Evolutionary conservation across 768 basidiomycete genomes (phyloP).

Genomic region (Lactarius vividus): DNA sequence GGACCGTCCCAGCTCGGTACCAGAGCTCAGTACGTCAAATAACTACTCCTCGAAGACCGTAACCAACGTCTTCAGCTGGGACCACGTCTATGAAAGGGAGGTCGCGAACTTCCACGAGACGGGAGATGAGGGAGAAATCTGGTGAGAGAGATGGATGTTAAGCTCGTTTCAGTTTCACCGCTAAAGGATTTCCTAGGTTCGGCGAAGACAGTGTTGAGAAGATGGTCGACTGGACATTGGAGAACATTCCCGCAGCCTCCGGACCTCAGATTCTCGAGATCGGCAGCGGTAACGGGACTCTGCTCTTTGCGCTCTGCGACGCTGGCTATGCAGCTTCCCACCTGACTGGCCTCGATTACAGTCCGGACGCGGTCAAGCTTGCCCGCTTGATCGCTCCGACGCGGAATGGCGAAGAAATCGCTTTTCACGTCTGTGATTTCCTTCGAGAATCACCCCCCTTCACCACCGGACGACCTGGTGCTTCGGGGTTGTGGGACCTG

Average conservation of each 20-base stretch:
- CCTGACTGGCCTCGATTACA: constrained; percentile 75
- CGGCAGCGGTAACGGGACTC: constrained; percentile 76
- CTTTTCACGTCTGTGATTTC: constrained; percentile 65
- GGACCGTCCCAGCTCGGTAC: constrained; percentile 74
- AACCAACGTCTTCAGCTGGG: constrained; percentile 56
- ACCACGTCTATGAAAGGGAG: constrained; percentile 69
- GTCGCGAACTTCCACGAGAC: constrained; percentile 70
- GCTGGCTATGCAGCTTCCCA: constrained; percentile 55
- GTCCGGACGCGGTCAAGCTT: constrained; percentile 64
- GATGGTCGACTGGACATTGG: constrained; percentile 71
- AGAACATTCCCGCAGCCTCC: constrained; percentile 49
- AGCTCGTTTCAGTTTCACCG: neutral
- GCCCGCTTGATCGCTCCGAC: constrained; percentile 53
- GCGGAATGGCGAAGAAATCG: constrained; percentile 42
- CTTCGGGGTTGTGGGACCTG: constrained; percentile 58
- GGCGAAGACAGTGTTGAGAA: constrained; percentile 71
- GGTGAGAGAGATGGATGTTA: constrained; percentile 43
- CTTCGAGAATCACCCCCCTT: constrained; percentile 50
- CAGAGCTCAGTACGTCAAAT: constrained; percentile 62
- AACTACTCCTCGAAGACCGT: neutral
- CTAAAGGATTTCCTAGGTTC: constrained; percentile 52
- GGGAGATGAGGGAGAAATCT: constrained; percentile 83
- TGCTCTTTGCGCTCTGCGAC: constrained; percentile 68
- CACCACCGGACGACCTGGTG: constrained; percentile 24
- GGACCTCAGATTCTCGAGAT: constrained; percentile 66